These are phyloP conservation scores for Butyriboletus appendiculatus DNA, from an alignment of 1,284 basidiomycete species.

Conservation along the genomic window DNA sequence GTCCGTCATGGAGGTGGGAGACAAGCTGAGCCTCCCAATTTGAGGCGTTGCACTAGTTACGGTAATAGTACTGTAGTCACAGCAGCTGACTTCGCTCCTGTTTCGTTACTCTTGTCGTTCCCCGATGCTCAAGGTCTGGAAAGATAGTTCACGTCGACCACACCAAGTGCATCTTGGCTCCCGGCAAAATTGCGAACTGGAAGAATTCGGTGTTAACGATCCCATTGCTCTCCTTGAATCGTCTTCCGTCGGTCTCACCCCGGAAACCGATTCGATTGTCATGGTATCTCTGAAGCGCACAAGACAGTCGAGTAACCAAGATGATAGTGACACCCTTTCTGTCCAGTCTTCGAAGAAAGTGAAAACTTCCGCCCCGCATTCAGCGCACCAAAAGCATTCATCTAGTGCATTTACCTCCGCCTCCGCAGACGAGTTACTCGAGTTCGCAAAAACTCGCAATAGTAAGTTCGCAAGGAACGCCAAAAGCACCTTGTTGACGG, in stretches of 20 bases:
- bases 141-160: conserved; percentile 41
- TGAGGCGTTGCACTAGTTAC: not conserved
- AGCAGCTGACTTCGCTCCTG: not conserved
- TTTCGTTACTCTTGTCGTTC: not conserved
- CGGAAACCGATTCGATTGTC: conserved; percentile 15
- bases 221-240: conserved; percentile 34
- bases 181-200: conserved; percentile 23
- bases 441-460: conserved; percentile 24
- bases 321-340: conserved; percentile 4
- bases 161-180: conserved; percentile 1
- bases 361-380: conserved; percentile 1
- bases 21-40: not conserved
- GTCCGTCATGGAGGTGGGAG: conserved; percentile 19
- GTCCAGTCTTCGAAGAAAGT: conserved; percentile 16
- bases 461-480: conserved; percentile 17
- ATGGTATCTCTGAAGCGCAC: conserved; percentile 16
- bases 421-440: conserved; percentile 16
- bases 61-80: not conserved
- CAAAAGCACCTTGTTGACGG: conserved; percentile 1
- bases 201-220: conserved; percentile 34
- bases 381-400: not conserved
- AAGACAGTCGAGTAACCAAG: conserved; percentile 14
- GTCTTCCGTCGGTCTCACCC: conserved; percentile 29
- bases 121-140: conserved; percentile 56
- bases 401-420: conserved; percentile 5